Percentiles rank a stretch among this genome's conserved stretches.
Conservation (phyloP, 257 asterid genomes). For the Przewalskia tangutica region DNA sequence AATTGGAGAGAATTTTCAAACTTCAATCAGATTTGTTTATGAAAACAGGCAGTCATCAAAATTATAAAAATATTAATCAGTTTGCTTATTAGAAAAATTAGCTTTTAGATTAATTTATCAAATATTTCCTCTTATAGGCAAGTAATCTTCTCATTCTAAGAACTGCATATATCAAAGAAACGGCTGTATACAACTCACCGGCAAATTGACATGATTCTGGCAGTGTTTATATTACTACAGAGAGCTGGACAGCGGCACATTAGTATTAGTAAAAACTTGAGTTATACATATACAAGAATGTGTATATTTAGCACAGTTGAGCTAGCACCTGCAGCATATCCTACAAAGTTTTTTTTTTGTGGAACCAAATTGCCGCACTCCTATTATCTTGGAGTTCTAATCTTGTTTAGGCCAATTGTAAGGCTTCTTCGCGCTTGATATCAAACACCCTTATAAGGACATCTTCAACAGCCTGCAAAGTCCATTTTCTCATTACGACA, state of each 20-base stretch:
- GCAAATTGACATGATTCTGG: background rate
- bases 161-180: background rate
- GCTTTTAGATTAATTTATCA: background rate
- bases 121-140: background rate
- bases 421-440: constrained; percentile 60
- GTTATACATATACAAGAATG: background rate
- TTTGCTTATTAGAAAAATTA: no score
- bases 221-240: constrained; percentile 7
- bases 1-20: background rate
- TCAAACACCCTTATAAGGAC: constrained; percentile 70
- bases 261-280: background rate
- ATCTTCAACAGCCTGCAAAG: constrained; percentile 71
- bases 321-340: background rate
- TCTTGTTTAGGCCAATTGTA: constrained; percentile 47
- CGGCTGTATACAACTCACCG: background rate
- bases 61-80: background rate
- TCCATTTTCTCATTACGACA: background rate
- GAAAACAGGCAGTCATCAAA: background rate
- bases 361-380: background rate
- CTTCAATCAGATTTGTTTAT: background rate
- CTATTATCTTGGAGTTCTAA: background rate
- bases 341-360: background rate
- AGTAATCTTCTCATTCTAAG: background rate
- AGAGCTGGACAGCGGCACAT: background rate
- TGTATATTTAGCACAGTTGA: background rate